A percentile compares a stretch with the other conserved stretches of the same genome.
Conservation (phyloP, 2,329 filamentous ascomycete species). For the Sphaerulina populicola region DNA sequence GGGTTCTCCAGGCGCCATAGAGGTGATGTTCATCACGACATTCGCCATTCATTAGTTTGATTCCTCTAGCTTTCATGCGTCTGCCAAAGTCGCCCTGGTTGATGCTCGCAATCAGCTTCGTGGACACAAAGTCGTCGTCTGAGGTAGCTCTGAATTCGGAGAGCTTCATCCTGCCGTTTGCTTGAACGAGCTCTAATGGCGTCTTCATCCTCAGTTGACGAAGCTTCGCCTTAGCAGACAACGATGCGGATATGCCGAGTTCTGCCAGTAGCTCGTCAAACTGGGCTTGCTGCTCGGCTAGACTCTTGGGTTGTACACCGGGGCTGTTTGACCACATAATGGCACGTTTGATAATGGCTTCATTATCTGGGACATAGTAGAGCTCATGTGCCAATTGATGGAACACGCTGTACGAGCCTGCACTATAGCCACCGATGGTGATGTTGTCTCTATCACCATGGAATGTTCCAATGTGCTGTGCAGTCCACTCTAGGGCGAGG, state of each 20-base stretch:
- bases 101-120: constrained; percentile 40
- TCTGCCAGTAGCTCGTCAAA: constrained; percentile 44
- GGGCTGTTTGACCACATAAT: constrained; percentile 49
- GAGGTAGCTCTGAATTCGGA: constrained; percentile 50
- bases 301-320: constrained; percentile 47
- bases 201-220: constrained; percentile 37
- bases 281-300: constrained; percentile 43
- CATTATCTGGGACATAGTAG: constrained; percentile 38
- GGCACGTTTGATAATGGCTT: constrained; percentile 44
- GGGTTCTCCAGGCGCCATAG: constrained; percentile 46
- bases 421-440: constrained; percentile 49
- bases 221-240: constrained; percentile 41
- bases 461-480: constrained; percentile 44
- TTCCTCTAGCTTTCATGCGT: constrained; percentile 38
- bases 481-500: constrained; percentile 49
- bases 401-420: constrained; percentile 50
- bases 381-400: constrained; percentile 52
- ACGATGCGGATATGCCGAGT: constrained; percentile 38
- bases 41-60: constrained; percentile 48
- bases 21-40: constrained; percentile 47
- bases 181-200: constrained; percentile 37
- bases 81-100: constrained; percentile 43
- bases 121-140: constrained; percentile 43
- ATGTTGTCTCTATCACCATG: constrained; percentile 45
- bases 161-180: constrained; percentile 37